Evolutionary conservation across 805 yeast genomes (phyloP), one percentile per base, ranked within the genome.

Genomic region (Yarrowia deformans): DNA sequence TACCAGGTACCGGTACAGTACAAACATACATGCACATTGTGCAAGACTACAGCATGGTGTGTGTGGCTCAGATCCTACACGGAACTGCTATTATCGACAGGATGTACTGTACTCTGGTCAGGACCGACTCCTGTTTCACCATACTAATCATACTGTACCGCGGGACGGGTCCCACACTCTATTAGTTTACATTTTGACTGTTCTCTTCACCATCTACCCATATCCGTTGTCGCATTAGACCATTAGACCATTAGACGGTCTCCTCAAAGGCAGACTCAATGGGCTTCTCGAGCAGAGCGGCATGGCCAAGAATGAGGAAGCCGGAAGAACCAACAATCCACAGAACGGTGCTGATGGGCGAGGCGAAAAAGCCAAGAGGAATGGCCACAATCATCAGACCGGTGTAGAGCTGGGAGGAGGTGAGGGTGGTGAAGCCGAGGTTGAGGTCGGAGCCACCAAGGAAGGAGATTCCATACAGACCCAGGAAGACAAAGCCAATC

Each of bases 211-310:
- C 39, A 10, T 42, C 7, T 18, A 54, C 60, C 60, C 45, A 19
- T 7, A 37, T 5, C 45, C 34, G 34, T 14, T 8, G 4, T 14
- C 34, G 3, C 8, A 39, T 66, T 74, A 78, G 16, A 23, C 29
- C 8, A 19, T 66, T 74, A 78, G 16, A 23, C 29, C 8, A 19
- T 66, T 74, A 78, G 16, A 78, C 80, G 49, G 73, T 72, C 66
- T 90, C 91, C 77, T 92, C 97, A 77, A 94, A 95, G 19, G 94
- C 93, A 46, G 94, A 88, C 81, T 95, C 98, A 71, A 93, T 88
- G 23, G 99, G 99, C 81, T 94, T 95, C 77, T 95, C 98, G 86
- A 95, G 84, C 72, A 94, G 82, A 3, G 93, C 83, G 56, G 98
- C 99, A 79, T 95, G 99, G 3, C 92, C 84, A 58, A 93, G 81